A percentile compares a stretch with the other conserved stretches of the same genome.
Conservation (phyloP, 768 basidiomycete genomes). For the Cystofilobasidium bisporidii region DNA sequence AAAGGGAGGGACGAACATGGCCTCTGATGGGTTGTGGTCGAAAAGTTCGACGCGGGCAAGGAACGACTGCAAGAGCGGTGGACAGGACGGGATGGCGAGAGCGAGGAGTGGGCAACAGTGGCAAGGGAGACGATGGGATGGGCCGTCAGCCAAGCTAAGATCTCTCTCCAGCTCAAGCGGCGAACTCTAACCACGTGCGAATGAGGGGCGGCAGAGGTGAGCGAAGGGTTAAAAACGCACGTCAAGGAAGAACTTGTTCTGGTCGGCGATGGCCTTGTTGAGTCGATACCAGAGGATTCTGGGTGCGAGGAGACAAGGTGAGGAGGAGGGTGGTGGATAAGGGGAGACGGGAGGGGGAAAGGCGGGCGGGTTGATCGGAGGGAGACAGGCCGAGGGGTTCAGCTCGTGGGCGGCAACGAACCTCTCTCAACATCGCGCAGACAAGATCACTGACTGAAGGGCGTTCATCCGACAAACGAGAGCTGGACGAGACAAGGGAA, state of each 20-base stretch:
- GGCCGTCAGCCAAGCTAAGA: neutral
- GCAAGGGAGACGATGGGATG: neutral
- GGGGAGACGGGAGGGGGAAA: too few species aligned
- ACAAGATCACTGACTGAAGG: too few species aligned
- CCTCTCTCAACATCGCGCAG: too few species aligned
- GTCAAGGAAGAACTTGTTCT: conserved; percentile 2
- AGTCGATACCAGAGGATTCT: conserved; percentile 8
- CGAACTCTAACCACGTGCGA: too few species aligned
- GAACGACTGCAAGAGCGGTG: neutral
- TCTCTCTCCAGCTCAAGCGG: too few species aligned
- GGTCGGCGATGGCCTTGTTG: conserved; percentile 3
- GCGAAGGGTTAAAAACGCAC: neutral
- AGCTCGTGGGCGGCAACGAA: too few species aligned
- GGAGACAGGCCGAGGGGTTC: too few species aligned
- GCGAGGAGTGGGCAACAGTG: too few species aligned
- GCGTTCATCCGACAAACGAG: too few species aligned
- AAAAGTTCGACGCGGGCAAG: neutral
- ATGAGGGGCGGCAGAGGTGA: neutral
- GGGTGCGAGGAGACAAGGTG: neutral
- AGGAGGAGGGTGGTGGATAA: neutral
- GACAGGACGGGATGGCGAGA: neutral
- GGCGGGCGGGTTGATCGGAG: neutral
- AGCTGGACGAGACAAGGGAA: too few species aligned
- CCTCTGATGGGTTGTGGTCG: neutral
- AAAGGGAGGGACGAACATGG: neutral